A percentile compares a stretch with the other conserved stretches of the same genome.
phyloP scores from a whole-genome alignment of 2,329 filamentous ascomycete species.

The Botryotinia calthae region DNA sequence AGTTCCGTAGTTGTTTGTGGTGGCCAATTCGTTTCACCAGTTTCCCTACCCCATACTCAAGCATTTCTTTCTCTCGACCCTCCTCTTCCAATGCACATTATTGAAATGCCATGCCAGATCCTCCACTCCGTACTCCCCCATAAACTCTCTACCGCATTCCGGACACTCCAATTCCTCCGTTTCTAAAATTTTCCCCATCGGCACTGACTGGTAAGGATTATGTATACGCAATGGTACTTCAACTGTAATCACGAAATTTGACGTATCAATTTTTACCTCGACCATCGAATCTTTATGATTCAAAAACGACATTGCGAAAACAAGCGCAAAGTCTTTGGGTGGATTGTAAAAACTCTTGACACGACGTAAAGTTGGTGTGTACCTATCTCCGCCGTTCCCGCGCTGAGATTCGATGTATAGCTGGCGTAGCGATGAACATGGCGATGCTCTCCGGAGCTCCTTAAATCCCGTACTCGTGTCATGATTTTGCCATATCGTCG shows the following conservation, averaged over 20 bases:
- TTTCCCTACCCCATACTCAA: constrained; percentile 2
- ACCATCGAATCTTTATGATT: neutral
- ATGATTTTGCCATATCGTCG: neutral
- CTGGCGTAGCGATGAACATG: constrained; percentile 17
- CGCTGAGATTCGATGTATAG: constrained; percentile 11
- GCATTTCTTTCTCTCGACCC: constrained; percentile 12
- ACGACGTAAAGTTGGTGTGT: constrained; percentile 12
- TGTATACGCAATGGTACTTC: constrained; percentile 13
- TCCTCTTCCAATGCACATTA: constrained; percentile 17
- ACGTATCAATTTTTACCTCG: constrained; percentile 13
- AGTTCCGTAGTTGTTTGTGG: neutral
- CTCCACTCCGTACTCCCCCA: neutral
- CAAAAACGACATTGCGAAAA: neutral
- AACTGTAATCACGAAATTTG: constrained; percentile 6
- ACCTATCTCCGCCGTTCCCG: constrained; percentile 5
- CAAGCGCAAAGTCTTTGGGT: neutral
- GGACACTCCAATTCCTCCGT: constrained; percentile 18
- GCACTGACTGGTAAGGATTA: neutral
- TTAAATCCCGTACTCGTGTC: constrained; percentile 1
- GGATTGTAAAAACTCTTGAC: constrained; percentile 17
- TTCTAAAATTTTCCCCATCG: neutral
- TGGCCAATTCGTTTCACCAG: neutral
- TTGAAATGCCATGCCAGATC: constrained; percentile 18
- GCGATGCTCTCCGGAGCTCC: constrained; percentile 12
- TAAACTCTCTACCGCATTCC: constrained; percentile 16